A percentile compares a stretch with the other conserved stretches of the same genome.
phyloP scores from a whole-genome alignment of 2,329 filamentous ascomycete genomes.

The Zasmidium cellare region DNA sequence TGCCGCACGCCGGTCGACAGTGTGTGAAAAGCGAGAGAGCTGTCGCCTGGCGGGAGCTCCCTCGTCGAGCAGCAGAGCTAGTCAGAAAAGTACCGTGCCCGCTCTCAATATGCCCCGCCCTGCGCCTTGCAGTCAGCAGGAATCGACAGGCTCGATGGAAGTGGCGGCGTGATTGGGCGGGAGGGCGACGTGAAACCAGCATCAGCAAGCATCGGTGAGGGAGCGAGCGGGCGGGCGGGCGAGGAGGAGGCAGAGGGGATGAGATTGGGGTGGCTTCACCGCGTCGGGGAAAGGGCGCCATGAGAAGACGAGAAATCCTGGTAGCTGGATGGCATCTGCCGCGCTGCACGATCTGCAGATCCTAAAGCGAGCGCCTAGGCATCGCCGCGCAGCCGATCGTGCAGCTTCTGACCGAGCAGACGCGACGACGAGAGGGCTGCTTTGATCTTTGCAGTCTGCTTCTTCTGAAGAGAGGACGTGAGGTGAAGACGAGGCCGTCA shows the following conservation, averaged over 20 bases:
- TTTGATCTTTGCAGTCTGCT: not conserved
- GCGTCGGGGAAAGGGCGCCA: not conserved
- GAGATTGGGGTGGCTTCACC: constrained; percentile 1
- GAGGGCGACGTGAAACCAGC: not conserved
- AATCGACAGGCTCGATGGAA: not conserved
- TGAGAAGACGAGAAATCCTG: constrained; percentile 6
- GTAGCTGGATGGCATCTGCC: constrained; percentile 6
- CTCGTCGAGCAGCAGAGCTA: not conserved
- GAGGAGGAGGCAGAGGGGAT: not conserved
- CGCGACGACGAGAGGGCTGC: not conserved
- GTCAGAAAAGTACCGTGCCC: not conserved
- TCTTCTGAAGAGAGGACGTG: not conserved
- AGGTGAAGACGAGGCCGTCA: not conserved
- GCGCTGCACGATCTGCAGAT: constrained; percentile 1
- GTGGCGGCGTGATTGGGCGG: not conserved
- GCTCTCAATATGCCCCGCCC: not conserved
- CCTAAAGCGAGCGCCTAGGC: constrained; percentile 2
- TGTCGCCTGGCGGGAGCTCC: no score
- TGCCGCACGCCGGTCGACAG: not conserved
- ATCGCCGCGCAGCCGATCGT: constrained; percentile 1
- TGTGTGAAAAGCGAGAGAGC: no score
- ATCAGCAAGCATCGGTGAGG: not conserved
- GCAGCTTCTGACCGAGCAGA: constrained; percentile 2
- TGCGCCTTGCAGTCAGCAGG: not conserved
- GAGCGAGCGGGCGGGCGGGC: not conserved